Evolutionary conservation across 371 early-diverging fungal genomes (phyloP).

Genomic region (Dinochytrium kinnereticum): DNA sequence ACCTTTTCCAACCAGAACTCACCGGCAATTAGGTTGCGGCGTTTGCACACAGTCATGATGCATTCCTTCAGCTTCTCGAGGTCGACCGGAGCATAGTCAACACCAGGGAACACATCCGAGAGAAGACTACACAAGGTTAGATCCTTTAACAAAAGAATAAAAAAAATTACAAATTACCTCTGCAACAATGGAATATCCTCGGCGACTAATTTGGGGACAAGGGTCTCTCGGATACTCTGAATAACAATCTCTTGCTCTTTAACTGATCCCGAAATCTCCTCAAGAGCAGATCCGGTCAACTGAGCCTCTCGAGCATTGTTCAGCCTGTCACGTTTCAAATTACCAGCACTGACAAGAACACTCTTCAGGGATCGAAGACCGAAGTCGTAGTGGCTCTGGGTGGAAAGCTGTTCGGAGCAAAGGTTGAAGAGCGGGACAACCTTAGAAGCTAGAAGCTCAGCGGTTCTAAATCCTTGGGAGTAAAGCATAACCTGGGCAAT

Average conservation of each 20-base stretch:
- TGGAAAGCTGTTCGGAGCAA: conserved; percentile 91
- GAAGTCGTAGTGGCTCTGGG: conserved; percentile 97
- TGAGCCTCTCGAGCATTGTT: conserved; percentile 49
- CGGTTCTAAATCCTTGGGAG: conserved; percentile 97
- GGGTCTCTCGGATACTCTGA: conserved; percentile 94
- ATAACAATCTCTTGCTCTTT: conserved; percentile 94
- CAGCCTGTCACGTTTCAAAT: conserved; percentile 91
- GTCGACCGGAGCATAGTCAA: conserved; percentile 82
- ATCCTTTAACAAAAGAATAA: too few species aligned
- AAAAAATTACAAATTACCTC: conserved; percentile 57
- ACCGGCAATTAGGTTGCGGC: conserved; percentile 76
- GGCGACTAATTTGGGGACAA: conserved; percentile 96
- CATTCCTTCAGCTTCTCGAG: conserved; percentile 77
- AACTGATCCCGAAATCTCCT: conserved; percentile 65
- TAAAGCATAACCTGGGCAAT: conserved; percentile 99
- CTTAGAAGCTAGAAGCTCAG: conserved; percentile 92
- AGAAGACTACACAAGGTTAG: conserved; percentile 64
- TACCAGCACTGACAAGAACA: conserved; percentile 97
- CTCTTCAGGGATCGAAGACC: conserved; percentile 99
- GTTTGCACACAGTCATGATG: conserved; percentile 78
- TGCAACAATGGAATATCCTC: conserved; percentile 90
- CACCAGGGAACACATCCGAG: conserved; percentile 95
- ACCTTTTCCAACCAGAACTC: conserved; percentile 95
- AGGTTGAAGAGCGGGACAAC: conserved; percentile 96
- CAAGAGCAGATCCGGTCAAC: conserved; percentile 21